These are phyloP conservation scores for Flammula alnicola DNA, from an alignment of 1,284 basidiomycete species.

Conservation along the genomic window DNA sequence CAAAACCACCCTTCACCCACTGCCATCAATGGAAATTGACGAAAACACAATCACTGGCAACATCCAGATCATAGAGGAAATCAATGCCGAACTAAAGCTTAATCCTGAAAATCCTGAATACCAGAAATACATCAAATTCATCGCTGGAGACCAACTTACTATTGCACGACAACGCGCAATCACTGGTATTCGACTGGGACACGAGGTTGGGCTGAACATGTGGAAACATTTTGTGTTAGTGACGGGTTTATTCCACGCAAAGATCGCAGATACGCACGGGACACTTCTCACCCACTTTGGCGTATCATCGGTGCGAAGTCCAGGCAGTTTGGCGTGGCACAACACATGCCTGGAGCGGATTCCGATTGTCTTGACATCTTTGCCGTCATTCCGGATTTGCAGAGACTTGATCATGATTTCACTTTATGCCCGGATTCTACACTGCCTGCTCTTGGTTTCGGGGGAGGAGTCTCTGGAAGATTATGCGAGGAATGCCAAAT, in stretches of 20 bases:
- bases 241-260: constrained; percentile 45
- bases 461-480: constrained; percentile 24
- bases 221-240: constrained; percentile 28
- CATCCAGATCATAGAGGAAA: constrained; percentile 2
- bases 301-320: constrained; percentile 30
- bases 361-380: constrained; percentile 36
- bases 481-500: constrained; percentile 21
- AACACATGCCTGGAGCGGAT: constrained; percentile 36
- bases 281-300: constrained; percentile 37
- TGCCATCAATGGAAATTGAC: constrained; percentile 7
- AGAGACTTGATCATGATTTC: constrained; percentile 42
- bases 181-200: constrained; percentile 31
- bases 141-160: constrained; percentile 13
- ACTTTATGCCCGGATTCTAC: constrained; percentile 37
- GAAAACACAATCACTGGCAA: constrained; percentile 11
- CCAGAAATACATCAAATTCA: background rate
- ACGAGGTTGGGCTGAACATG: constrained; percentile 30
- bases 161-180: constrained; percentile 7
- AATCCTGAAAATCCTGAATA: background rate
- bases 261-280: constrained; percentile 34
- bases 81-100: constrained; percentile 3
- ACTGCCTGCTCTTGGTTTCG: constrained; percentile 38
- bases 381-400: constrained; percentile 37
- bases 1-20: constrained; percentile 7
- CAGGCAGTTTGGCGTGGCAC: constrained; percentile 36